A percentile compares a stretch with the other conserved stretches of the same genome.
phyloP scores from a whole-genome alignment of 78 protist species.

The Pelomyxa schiedti region DNA sequence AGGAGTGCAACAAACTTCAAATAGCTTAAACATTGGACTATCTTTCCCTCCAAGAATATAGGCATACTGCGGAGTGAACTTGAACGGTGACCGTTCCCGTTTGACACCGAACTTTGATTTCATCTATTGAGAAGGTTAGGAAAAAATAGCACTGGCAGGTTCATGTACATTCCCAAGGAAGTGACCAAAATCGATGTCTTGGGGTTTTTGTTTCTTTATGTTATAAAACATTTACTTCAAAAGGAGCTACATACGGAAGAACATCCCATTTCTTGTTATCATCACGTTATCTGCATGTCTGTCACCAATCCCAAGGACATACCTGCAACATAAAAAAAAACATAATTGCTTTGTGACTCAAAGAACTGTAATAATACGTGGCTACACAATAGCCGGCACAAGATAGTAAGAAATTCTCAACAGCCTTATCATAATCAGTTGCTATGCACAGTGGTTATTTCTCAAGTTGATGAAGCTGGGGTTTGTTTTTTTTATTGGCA shows the following conservation, averaged over 20 bases:
- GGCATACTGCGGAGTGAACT: constrained; percentile 69
- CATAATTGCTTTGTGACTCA: no score
- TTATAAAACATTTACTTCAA: neutral
- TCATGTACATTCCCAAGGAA: no score
- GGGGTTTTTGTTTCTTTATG: neutral
- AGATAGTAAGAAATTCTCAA: constrained; percentile 60
- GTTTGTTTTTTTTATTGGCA: neutral
- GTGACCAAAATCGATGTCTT: no score
- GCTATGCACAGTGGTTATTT: neutral
- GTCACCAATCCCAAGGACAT: constrained; percentile 85
- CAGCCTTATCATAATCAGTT: constrained; percentile 41
- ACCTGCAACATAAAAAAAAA: no score
- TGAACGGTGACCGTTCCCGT: constrained; percentile 93
- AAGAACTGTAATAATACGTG: no score
- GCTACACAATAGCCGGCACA: constrained; percentile 87
- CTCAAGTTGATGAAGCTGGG: neutral
- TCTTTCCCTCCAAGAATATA: constrained; percentile 67
- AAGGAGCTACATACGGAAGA: constrained; percentile 51
- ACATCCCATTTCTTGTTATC: constrained; percentile 68
- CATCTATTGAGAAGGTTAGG: neutral
- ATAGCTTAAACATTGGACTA: no score
- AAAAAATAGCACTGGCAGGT: neutral
- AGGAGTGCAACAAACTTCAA: no score
- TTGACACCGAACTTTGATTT: constrained; percentile 71
- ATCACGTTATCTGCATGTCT: constrained; percentile 88